Percentiles rank a stretch among this genome's conserved stretches.
Conservation (phyloP, 805 yeast genomes). For the Sugiyamaella floridensis region DNA sequence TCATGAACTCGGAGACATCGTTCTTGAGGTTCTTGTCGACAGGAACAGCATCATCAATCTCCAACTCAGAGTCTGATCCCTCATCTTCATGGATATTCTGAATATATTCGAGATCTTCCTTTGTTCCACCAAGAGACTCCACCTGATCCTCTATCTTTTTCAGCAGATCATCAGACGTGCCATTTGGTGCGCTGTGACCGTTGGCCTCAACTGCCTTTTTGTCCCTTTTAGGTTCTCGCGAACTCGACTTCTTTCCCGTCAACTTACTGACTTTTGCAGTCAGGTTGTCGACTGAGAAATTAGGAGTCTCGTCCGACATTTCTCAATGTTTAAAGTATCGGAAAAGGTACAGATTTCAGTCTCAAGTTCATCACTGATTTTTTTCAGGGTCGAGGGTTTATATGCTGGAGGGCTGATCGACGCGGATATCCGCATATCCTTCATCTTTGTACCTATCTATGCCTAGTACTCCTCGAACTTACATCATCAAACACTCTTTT, state of each 20-base stretch:
- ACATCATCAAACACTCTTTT: too few relatives aligned
- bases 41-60: slow-evolving; percentile 5
- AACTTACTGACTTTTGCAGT: slow-evolving; percentile 15
- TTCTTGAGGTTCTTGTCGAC: slow-evolving; percentile 34
- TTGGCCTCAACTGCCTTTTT: background rate
- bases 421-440: too few relatives aligned
- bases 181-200: background rate
- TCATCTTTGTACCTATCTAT: background rate
- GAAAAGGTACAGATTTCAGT: background rate
- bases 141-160: background rate
- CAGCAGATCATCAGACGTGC: background rate
- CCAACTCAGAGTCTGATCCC: slow-evolving; percentile 24
- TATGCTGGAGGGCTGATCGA: background rate
- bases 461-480: background rate
- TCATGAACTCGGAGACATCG: slow-evolving; percentile 59
- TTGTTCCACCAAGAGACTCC: slow-evolving; percentile 65
- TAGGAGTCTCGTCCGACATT: slow-evolving; percentile 4
- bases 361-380: background rate
- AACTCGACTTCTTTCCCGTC: slow-evolving; percentile 16
- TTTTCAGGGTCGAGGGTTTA: background rate
- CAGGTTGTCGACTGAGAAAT: slow-evolving; percentile 11
- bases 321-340: background rate
- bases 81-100: slow-evolving; percentile 41
- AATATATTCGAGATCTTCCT: slow-evolving; percentile 65
- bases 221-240: slow-evolving; percentile 9